Evolutionary conservation across 257 asterid species (phyloP).

Genomic region (Fraxinus anomala): DNA sequence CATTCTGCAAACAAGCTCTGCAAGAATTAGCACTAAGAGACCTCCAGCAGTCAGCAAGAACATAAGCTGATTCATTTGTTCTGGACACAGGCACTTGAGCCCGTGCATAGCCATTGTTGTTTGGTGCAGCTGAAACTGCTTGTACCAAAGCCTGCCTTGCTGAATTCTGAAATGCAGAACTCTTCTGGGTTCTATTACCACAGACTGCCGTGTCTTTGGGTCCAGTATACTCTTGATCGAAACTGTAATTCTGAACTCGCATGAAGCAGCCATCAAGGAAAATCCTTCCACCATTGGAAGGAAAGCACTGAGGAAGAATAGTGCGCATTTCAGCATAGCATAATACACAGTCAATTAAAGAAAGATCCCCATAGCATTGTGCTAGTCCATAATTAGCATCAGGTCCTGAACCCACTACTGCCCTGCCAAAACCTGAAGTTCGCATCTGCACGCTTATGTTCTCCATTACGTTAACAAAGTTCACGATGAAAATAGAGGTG

Average conservation of each 20-base stretch:
- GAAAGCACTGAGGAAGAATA: constrained; percentile 23
- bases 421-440: constrained; percentile 23
- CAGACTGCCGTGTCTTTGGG: constrained; percentile 49
- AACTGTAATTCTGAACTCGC: constrained; percentile 25
- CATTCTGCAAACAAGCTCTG: constrained; percentile 58
- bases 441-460: constrained; percentile 5
- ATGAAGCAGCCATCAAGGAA: constrained; percentile 39
- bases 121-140: constrained; percentile 47
- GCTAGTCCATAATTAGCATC: constrained; percentile 24
- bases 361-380: constrained; percentile 41
- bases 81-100: constrained; percentile 38
- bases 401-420: constrained; percentile 23
- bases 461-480: constrained; percentile 19
- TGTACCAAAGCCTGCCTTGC: constrained; percentile 41
- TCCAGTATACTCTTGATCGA: constrained; percentile 36
- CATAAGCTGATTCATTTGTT: constrained; percentile 44
- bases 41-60: constrained; percentile 70
- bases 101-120: constrained; percentile 47
- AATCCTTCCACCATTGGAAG: constrained; percentile 9
- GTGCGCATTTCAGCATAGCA: constrained; percentile 37
- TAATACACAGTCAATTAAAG: constrained; percentile 27
- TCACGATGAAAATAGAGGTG: background rate
- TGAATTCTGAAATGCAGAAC: constrained; percentile 34
- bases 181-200: constrained; percentile 49
- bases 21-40: constrained; percentile 46